Percentiles rank a stretch among this genome's conserved stretches.
Conservation (phyloP, 352 stramenopile species). For the Nothophytophthora sp. region DNA sequence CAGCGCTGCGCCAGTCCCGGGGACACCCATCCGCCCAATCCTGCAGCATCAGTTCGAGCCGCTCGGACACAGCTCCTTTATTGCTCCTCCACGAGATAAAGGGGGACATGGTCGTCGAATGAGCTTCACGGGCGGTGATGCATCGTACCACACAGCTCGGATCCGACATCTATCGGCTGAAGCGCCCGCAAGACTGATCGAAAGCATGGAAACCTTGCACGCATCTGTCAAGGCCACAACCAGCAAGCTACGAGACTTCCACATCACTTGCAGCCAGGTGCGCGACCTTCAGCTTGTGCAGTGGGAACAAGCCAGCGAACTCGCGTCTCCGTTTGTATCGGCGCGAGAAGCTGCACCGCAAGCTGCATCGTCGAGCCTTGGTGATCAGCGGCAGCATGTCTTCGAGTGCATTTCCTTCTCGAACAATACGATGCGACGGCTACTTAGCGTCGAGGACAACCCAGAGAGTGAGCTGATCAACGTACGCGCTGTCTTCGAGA, state of each 20-base stretch:
- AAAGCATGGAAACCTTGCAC: conserved; percentile 39
- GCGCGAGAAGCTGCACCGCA: conserved; percentile 1
- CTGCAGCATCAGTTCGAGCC: conserved; percentile 49
- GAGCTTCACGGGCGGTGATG: conserved; percentile 17
- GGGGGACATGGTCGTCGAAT: conserved; percentile 1
- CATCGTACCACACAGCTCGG: conserved; percentile 43
- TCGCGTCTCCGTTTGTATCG: conserved; percentile 40
- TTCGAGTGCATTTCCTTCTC: conserved; percentile 64
- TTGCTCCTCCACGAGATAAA: conserved; percentile 25
- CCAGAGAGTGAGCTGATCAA: conserved; percentile 44
- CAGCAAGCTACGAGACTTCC: conserved; percentile 36
- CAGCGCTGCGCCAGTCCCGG: not conserved
- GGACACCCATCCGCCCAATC: conserved; percentile 29
- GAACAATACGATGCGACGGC: conserved; percentile 48
- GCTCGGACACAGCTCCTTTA: conserved; percentile 32
- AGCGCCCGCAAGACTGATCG: conserved; percentile 26
- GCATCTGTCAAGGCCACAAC: conserved; percentile 28
- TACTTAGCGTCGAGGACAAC: conserved; percentile 64
- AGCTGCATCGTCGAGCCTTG: not conserved
- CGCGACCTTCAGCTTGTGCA: conserved; percentile 40
- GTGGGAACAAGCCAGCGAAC: conserved; percentile 51
- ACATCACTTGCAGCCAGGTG: conserved; percentile 27
- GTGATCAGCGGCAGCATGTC: conserved; percentile 48
- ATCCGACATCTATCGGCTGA: conserved; percentile 36
- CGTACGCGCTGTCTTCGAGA: conserved; percentile 49